Percentiles rank a stretch among this genome's conserved stretches.
phyloP scores from a whole-genome alignment of 2,329 filamentous ascomycete species.

The Penicillium corylophilum region DNA sequence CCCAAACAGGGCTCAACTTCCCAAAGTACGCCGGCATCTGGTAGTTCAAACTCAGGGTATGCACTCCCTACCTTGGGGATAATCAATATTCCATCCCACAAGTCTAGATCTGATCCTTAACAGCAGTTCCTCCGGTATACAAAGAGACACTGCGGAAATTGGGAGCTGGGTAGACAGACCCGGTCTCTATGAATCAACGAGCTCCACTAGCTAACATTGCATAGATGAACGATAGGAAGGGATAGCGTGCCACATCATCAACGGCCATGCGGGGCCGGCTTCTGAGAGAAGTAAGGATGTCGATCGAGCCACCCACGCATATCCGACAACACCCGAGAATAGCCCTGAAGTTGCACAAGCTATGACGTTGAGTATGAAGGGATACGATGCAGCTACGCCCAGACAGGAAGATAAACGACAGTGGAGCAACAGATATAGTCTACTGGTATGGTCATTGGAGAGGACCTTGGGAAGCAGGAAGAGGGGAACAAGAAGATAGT shows the following conservation, averaged over 20 bases:
- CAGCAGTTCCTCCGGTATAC: neutral
- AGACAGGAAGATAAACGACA: neutral
- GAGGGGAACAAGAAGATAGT: neutral
- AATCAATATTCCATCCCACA: neutral
- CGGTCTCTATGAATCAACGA: neutral
- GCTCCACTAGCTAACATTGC: neutral
- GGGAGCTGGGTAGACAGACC: neutral
- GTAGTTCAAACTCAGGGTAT: neutral
- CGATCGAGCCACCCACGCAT: neutral
- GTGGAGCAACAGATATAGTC: neutral
- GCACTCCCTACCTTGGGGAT: neutral
- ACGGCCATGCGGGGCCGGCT: neutral
- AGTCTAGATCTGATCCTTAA: neutral
- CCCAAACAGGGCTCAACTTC: neutral
- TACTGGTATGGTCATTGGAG: neutral
- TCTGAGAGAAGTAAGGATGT: neutral
- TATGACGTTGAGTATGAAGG: neutral
- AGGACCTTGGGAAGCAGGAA: neutral
- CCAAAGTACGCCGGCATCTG: neutral
- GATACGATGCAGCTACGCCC: neutral
- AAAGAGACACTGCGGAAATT: neutral
- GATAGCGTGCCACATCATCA: neutral
- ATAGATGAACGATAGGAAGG: neutral
- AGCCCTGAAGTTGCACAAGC: neutral
- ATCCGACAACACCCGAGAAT: neutral